Evolutionary conservation across 2,329 filamentous ascomycete species (phyloP).

Genomic region (Exophiala aquamarina): DNA sequence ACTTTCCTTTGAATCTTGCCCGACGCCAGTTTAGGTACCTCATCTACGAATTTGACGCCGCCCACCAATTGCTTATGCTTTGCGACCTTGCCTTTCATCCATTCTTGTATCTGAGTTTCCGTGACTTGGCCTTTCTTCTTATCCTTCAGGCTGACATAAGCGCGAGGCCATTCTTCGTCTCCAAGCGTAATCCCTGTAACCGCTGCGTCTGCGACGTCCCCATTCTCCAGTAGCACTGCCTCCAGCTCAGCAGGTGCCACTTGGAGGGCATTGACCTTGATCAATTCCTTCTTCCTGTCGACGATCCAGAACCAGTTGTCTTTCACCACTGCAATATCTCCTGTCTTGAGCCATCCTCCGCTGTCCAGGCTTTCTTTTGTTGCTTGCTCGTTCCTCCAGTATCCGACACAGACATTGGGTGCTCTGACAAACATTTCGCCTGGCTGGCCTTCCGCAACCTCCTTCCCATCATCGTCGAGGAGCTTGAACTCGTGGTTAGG

Average conservation of each 20-base stretch:
- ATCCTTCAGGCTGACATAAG: constrained; percentile 52
- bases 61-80: constrained; percentile 55
- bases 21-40: constrained; percentile 57
- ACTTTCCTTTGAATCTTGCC: constrained; percentile 60
- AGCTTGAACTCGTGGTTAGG: constrained; percentile 57
- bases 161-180: constrained; percentile 35
- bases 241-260: constrained; percentile 51
- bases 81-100: constrained; percentile 48
- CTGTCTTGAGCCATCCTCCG: constrained; percentile 77
- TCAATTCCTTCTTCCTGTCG: constrained; percentile 65
- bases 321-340: constrained; percentile 75
- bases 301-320: constrained; percentile 81
- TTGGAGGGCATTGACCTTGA: constrained; percentile 60
- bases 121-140: constrained; percentile 43
- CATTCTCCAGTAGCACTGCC: constrained; percentile 44
- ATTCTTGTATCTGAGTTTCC: constrained; percentile 43
- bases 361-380: constrained; percentile 52
- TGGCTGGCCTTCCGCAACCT: constrained; percentile 48
- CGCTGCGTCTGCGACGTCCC: constrained; percentile 45
- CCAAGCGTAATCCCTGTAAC: constrained; percentile 45
- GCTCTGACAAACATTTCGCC: constrained; percentile 47
- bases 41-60: constrained; percentile 56
- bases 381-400: constrained; percentile 39
- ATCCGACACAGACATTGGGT: constrained; percentile 38
- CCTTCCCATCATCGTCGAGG: constrained; percentile 53